These are phyloP conservation scores for Paramecium sonneborni DNA, from an alignment of 73 alveolate genomes.

Conservation along the genomic window DNA sequence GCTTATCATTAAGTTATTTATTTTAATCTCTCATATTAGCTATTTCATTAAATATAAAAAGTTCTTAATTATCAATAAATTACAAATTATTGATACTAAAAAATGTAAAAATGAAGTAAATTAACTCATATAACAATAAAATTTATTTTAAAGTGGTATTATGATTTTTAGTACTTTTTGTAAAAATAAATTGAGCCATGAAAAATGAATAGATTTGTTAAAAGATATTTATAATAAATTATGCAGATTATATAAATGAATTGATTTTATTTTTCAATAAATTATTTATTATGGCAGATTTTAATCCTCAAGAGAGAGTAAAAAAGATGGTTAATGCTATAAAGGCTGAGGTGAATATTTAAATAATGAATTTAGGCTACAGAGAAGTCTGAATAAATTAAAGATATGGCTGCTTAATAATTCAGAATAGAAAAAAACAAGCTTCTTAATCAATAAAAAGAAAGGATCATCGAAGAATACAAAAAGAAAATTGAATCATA, in stretches of 20 bases:
- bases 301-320: slow-evolving; percentile 64
- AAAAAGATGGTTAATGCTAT: slow-evolving; percentile 63
- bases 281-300: slow-evolving; percentile 54
- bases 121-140: not conserved
- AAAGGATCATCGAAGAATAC: slow-evolving; percentile 59
- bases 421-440: slow-evolving; percentile 61
- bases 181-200: no score
- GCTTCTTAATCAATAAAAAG: slow-evolving; percentile 55
- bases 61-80: not conserved
- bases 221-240: not conserved
- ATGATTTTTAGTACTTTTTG: not conserved
- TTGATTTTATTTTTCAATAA: not conserved
- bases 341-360: slow-evolving; percentile 47
- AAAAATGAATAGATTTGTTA: not conserved
- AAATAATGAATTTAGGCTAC: not conserved
- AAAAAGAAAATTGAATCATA: slow-evolving; percentile 54
- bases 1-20: not conserved
- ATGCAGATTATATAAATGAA: not conserved
- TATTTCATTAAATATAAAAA: not conserved
- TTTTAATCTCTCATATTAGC: not conserved
- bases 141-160: not conserved
- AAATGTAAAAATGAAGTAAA: not conserved
- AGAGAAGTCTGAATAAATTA: slow-evolving; percentile 63
- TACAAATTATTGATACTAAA: not conserved
- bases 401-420: slow-evolving; percentile 63